These are phyloP conservation scores for Fusarium brevicatenulatum DNA, from an alignment of 2,329 filamentous ascomycete species.

Conservation along the genomic window DNA sequence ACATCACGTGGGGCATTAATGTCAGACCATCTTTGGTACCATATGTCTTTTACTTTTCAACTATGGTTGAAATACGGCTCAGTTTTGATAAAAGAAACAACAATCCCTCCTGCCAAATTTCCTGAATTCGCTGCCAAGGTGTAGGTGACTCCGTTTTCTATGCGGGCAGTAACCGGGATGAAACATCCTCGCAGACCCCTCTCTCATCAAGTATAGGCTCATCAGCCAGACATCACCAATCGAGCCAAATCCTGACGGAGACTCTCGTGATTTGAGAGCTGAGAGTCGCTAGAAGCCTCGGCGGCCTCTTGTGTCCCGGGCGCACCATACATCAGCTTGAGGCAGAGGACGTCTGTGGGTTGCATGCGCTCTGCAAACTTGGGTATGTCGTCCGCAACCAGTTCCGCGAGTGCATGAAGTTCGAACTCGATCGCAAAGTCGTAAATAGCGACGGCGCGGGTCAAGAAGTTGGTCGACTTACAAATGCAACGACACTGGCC, in stretches of 20 bases:
- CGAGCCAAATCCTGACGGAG: neutral
- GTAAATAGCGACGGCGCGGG: neutral
- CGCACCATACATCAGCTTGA: neutral
- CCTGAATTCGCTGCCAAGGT: neutral
- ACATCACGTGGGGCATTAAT: neutral
- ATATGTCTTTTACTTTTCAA: neutral
- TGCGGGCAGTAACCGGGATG: accelerated
- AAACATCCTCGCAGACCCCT: neutral
- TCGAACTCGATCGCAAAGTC: neutral
- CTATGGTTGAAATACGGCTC: neutral
- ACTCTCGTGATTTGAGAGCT: neutral
- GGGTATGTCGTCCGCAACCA: neutral
- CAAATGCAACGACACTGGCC: neutral
- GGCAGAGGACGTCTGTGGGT: neutral
- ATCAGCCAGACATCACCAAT: neutral
- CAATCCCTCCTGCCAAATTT: no score
- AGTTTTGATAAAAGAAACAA: neutral
- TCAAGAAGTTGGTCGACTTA: neutral
- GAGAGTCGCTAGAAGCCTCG: neutral
- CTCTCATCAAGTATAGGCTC: neutral
- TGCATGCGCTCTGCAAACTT: neutral
- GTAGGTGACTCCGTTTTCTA: neutral
- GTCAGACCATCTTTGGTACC: neutral
- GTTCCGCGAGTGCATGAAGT: neutral
- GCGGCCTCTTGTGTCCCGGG: neutral